A percentile compares a stretch with the other conserved stretches of the same genome.
Evolutionary conservation across 2,329 filamentous ascomycete species (phyloP).

Genomic region (Iodosphaeria phyllophila): DNA sequence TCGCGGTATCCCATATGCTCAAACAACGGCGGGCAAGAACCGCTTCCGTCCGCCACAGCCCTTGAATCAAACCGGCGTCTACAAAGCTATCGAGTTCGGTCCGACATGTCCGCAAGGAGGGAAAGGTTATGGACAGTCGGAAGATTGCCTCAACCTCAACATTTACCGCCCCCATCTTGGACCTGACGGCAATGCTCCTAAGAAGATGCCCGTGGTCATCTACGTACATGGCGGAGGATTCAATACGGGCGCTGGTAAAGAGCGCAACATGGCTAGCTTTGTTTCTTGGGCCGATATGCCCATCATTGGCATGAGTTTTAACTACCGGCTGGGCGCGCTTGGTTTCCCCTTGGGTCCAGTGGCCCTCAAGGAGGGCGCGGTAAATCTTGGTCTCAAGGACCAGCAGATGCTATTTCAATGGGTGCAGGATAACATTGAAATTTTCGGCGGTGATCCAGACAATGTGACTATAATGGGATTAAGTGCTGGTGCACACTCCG

Average conservation of each 20-base stretch:
- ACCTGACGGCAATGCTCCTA: conserved; percentile 8
- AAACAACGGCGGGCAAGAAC: conserved; percentile 19
- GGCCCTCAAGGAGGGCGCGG: conserved; percentile 30
- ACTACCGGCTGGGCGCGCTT: conserved; percentile 45
- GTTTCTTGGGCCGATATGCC: conserved; percentile 32
- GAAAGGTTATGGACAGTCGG: conserved; percentile 15
- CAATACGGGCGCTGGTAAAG: conserved; percentile 30
- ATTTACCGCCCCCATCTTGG: conserved; percentile 22
- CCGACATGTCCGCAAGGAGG: conserved; percentile 15
- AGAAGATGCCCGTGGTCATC: conserved; percentile 29
- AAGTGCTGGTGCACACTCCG: conserved; percentile 44
- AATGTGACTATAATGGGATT: conserved; percentile 43
- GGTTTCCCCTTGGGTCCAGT: conserved; percentile 47
- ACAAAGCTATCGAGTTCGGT: conserved; percentile 14
- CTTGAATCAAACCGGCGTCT: conserved; percentile 16
- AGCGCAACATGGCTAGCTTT: conserved; percentile 42
- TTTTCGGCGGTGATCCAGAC: conserved; percentile 38
- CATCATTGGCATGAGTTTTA: conserved; percentile 39
- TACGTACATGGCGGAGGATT: conserved; percentile 48
- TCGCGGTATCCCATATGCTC: conserved; percentile 29
- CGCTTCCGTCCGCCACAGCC: conserved; percentile 24
- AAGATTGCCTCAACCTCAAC: conserved; percentile 35
- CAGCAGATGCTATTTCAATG: conserved; percentile 39
- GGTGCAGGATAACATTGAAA: conserved; percentile 38
- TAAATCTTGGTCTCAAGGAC: conserved; percentile 48